A percentile compares a stretch with the other conserved stretches of the same genome.
These are phyloP conservation scores for Hygrocybe punicea DNA, from an alignment of 768 basidiomycete genomes.

Conservation along the genomic window DNA sequence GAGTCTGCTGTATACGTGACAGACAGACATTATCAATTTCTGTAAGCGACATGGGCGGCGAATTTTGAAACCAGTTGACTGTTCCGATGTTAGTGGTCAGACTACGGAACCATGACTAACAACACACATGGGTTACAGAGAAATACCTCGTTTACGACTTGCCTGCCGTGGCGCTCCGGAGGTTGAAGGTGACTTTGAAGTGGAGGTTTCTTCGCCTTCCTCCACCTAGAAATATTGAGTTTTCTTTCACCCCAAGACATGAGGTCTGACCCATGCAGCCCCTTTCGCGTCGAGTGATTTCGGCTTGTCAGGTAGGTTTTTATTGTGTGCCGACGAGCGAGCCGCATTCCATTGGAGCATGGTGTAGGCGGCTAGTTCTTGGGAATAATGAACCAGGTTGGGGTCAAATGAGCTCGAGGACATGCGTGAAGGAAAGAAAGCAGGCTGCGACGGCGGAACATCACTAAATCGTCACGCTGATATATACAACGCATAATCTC, in stretches of 20 bases:
- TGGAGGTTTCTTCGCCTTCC: background rate
- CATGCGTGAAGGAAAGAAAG: too few species aligned
- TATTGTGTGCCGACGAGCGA: conserved; percentile 19
- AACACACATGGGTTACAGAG: background rate
- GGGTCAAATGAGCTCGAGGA: background rate
- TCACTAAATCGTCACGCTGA: too few species aligned
- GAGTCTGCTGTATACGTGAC: too few species aligned
- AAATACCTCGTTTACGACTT: background rate
- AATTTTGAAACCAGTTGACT: too few species aligned
- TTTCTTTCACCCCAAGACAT: background rate
- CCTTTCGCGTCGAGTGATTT: background rate
- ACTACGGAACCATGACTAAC: too few species aligned
- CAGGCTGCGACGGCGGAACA: too few species aligned
- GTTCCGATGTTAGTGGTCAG: too few species aligned
- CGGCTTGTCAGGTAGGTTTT: background rate
- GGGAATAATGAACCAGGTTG: conserved; percentile 41
- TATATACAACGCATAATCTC: too few species aligned
- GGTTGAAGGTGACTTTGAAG: too few species aligned
- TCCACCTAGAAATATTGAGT: background rate
- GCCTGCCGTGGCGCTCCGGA: too few species aligned
- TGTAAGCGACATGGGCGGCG: background rate
- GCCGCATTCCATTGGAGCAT: conserved; percentile 45
- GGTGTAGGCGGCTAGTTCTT: conserved; percentile 49
- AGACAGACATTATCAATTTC: background rate
- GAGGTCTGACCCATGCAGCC: background rate